A percentile compares a stretch with the other conserved stretches of the same genome.
Conservation (phyloP, 2,329 filamentous ascomycete species). For the Claviceps sp. region DNA sequence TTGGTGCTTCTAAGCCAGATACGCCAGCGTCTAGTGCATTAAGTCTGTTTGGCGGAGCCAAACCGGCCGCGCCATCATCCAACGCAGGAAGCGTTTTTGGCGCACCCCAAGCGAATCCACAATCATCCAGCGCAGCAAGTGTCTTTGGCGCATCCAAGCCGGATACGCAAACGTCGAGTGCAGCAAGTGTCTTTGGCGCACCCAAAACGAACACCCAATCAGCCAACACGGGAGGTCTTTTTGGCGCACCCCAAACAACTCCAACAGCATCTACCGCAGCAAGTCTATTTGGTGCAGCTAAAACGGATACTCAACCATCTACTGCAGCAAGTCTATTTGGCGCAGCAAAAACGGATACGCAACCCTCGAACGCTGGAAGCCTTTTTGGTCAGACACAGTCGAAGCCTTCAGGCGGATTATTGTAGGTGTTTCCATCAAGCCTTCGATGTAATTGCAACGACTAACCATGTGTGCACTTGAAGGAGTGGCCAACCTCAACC, state of each 20-base stretch:
- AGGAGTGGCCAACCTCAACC: constrained; percentile 18
- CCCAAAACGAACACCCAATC: constrained; percentile 9
- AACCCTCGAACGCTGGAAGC: constrained; percentile 10
- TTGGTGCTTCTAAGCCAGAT: no score
- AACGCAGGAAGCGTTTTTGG: constrained; percentile 17
- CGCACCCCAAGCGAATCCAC: constrained; percentile 9
- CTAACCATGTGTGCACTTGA: neutral
- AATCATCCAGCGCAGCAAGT: constrained; percentile 11
- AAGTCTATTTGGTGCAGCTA: constrained; percentile 3
- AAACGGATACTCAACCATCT: constrained; percentile 12
- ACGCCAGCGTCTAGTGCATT: no score
- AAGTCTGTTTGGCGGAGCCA: constrained; percentile 16
- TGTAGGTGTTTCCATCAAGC: constrained; percentile 14
- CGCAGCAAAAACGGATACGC: constrained; percentile 9
- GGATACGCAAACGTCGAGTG: constrained; percentile 9
- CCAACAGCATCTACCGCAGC: constrained; percentile 8
- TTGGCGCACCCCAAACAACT: constrained; percentile 13
- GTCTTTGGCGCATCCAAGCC: constrained; percentile 16
- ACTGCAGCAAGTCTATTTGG: constrained; percentile 19
- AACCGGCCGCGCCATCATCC: constrained; percentile 10
- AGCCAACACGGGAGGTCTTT: constrained; percentile 15
- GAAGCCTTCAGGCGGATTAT: constrained; percentile 18
- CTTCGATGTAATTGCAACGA: neutral
- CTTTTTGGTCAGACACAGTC: constrained; percentile 23
- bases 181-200: constrained; percentile 17